phyloP scores from a whole-genome alignment of 2,329 filamentous ascomycete species.

The Cordyceps tenuipes region DNA sequence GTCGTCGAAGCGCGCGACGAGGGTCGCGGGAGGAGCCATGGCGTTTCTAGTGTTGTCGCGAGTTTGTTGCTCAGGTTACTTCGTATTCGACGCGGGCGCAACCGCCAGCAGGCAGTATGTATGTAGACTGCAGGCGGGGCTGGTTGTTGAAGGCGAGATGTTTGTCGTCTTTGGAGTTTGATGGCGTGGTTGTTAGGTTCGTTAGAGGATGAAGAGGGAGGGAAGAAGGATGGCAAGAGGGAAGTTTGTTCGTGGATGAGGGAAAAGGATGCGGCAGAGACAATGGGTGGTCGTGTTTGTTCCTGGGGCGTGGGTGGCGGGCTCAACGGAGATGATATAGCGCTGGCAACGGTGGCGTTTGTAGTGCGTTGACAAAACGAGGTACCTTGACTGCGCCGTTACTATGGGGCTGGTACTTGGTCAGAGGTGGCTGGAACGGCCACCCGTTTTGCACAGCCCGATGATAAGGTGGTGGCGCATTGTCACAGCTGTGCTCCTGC shows the following conservation, averaged over 20 bases:
- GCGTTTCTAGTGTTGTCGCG: neutral
- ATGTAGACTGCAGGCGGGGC: no score
- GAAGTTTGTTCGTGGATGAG: neutral
- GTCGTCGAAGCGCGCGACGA: neutral
- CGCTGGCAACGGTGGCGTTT: neutral
- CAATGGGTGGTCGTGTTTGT: neutral
- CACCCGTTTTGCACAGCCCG: neutral
- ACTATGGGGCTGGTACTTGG: neutral
- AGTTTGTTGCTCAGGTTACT: neutral
- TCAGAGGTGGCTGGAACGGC: neutral
- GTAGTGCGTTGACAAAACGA: no score
- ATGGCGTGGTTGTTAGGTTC: no score
- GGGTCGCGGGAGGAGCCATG: conserved; percentile 4
- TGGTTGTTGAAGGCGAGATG: neutral
- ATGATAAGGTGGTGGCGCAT: neutral
- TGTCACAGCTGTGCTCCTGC: neutral
- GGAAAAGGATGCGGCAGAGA: neutral
- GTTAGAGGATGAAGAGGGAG: no score
- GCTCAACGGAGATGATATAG: neutral
- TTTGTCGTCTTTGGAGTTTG: neutral
- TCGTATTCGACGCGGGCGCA: no score
- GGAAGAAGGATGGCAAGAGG: neutral
- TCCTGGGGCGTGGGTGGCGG: neutral
- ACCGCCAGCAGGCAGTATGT: no score
- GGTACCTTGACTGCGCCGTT: neutral